Evolutionary conservation across 805 yeast species (phyloP), one percentile per base, ranked within the genome.

Genomic region (Candida silvicultrix): DNA sequence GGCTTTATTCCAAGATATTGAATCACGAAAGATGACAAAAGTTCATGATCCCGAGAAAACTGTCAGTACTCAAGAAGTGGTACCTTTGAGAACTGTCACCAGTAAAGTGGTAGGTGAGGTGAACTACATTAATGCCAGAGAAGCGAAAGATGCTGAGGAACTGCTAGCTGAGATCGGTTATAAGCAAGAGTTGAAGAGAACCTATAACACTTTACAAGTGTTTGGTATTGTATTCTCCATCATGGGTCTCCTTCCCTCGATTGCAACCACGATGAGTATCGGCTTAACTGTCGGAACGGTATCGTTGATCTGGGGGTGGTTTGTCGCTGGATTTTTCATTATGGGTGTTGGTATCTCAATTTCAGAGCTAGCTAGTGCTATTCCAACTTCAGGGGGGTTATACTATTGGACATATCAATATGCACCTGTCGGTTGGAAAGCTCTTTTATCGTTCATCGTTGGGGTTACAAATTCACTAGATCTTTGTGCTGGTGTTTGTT

Each of bases 351-450:
- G 85, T 19, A 51, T 72, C 18, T 68, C 80, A 9, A 72, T 83
- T 76, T 68, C 83, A 14, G 82, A 80, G 53, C 59, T 81, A 46
- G 82, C 81, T 3, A 73, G 81, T 23, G 71, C 85, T 1, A 73
- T 79, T 54, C 88, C 89, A 29, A 83, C 87, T 3, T 74, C 81
- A 15, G 88, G 88, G 42, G 88, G 88, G 16, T 67, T 82, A 16
- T 83, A 80, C 54, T 76, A 74, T 62, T 78, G 82, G 76, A 75
- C 83, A 6, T 76, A 69, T 60, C 71, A 77, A 57, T 81, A 77
- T 61, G 81, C 86, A 18, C 87, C 85, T 1, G 71, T 66, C 38
- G 47, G 52, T 2, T 54, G 67, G 37, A 69, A 75, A 54, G 72
- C 73, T 12, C 74, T 78, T 3, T 60, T 79, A 20, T 75, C 81